Conservation (phyloP, 495 filamentous ascomycete species). For the Penicillium robsamsonii region DNA sequence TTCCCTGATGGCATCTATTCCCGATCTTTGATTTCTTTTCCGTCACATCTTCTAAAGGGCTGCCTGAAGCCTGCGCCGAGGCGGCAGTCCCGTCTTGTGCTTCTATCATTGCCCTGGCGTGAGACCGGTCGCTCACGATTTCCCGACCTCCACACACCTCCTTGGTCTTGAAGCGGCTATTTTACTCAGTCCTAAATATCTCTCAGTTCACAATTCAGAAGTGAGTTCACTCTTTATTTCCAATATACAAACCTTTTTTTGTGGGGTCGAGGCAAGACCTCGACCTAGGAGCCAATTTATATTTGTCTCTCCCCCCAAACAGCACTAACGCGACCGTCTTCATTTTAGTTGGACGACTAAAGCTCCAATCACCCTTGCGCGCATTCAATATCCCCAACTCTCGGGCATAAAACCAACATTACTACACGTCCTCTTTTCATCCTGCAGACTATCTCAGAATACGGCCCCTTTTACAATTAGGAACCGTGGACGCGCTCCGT, state of each 20-base stretch:
- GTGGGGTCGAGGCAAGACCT: constrained; percentile 7
- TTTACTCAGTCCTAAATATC: constrained; percentile 9
- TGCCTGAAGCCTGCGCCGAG: constrained; percentile 37
- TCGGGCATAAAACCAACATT: constrained; percentile 1
- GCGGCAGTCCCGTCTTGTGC: constrained; percentile 38
- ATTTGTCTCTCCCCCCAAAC: constrained; percentile 19
- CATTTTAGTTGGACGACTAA: constrained; percentile 22
- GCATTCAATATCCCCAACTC: constrained; percentile 9
- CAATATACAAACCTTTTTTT: not conserved
- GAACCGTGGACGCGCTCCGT: constrained; percentile 21
- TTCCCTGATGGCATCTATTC: constrained; percentile 32
- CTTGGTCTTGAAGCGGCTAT: constrained; percentile 29
- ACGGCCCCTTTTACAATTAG: constrained; percentile 9
- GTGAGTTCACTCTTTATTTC: constrained; percentile 13
- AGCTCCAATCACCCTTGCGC: constrained; percentile 18
- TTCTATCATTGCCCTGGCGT: constrained; percentile 31
- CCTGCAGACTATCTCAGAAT: not conserved
- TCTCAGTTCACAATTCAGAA: constrained; percentile 8
- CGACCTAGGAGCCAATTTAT: constrained; percentile 3
- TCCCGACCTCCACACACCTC: constrained; percentile 38
- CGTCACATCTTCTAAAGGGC: constrained; percentile 27
- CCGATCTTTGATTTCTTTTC: constrained; percentile 26
- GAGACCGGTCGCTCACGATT: constrained; percentile 34
- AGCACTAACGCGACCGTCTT: constrained; percentile 33
- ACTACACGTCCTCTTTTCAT: not conserved